Evolutionary conservation across 441 rosid species (phyloP), one percentile per base, ranked within the genome.

Genomic region (Isatis lusitanica): DNA sequence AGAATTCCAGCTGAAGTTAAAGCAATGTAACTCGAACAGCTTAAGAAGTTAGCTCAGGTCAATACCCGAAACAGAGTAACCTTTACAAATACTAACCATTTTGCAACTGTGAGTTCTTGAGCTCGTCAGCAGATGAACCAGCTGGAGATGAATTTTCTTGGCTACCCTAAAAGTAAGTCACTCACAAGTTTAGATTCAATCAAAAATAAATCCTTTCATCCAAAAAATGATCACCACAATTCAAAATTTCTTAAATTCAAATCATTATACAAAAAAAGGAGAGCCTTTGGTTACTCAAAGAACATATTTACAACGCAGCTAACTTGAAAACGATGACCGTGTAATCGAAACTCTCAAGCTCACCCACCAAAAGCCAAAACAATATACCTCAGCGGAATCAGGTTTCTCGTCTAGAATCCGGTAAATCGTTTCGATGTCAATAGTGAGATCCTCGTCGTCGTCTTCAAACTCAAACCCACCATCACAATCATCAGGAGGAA

Each of bases 101-200:
- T 68, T 58, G 84, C 44, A 77, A 72, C 57, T 80, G 87, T 68
- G 74, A 66, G 28, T 62, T 61, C 64, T 67, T 68, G 56, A 36
- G 73, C 53, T 78, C 77, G 59, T 73, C 78, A 74, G 68, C 76
- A 74, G 75, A 76, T 1, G 84, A 62, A 46, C 75, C 84, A 63
- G 73, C 81, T 55, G 76, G 78, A 15, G 80, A 74, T 21, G 66
- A 69, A 76, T 74, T 79, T 35, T 77, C 86, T 21, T 67, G 78
- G 79, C 74, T 80, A 68, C 75, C 80, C 97, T 93, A 89, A 77
- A 86, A 73, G 72, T 30, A 13, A 48, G n/a, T 47, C 31, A 53
- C 50, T 46, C 40, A 66, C 13, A 55, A 60, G 75, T 73, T 78
- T 68, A 81, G 66, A 58, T 73, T 60, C 36, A 30, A 47, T 15